Conservation (phyloP, 83 land plant genomes). For the Picea mariana region DNA sequence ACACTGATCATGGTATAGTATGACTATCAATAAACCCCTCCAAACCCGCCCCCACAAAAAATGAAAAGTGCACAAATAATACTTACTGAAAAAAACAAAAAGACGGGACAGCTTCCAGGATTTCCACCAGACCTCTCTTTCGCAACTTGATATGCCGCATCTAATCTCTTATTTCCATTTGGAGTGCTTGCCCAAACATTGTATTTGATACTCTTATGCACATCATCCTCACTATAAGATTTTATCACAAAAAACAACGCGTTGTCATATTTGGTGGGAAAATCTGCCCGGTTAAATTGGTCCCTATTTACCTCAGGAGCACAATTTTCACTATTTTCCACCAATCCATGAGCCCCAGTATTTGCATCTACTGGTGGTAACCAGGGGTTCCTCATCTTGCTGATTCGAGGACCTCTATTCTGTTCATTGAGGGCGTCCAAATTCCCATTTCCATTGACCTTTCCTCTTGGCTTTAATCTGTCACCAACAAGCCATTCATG, state of each 20-base stretch:
- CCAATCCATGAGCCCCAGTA: slow-evolving; percentile 6
- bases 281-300: slow-evolving; percentile 52
- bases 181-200: slow-evolving; percentile 79
- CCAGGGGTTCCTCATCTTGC: no score
- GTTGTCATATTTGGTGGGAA: slow-evolving; percentile 48
- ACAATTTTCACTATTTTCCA: background rate
- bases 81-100: slow-evolving; percentile 67
- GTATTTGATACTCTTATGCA: slow-evolving; percentile 82
- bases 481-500: background rate
- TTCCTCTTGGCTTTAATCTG: no score
- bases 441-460: background rate
- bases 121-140: slow-evolving; percentile 31
- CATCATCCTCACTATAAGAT: slow-evolving; percentile 85
- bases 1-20: background rate
- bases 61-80: background rate
- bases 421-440: no score
- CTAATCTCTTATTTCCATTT: slow-evolving; percentile 72
- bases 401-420: no score
- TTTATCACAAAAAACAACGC: slow-evolving; percentile 83
- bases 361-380: background rate
- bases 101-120: slow-evolving; percentile 56
- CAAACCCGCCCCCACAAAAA: background rate
- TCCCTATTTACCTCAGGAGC: slow-evolving; percentile 33
- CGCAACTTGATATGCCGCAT: slow-evolving; percentile 62
- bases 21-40: background rate